These are phyloP conservation scores for Cephaloascus fragrans DNA, from an alignment of 805 yeast species.

Conservation along the genomic window DNA sequence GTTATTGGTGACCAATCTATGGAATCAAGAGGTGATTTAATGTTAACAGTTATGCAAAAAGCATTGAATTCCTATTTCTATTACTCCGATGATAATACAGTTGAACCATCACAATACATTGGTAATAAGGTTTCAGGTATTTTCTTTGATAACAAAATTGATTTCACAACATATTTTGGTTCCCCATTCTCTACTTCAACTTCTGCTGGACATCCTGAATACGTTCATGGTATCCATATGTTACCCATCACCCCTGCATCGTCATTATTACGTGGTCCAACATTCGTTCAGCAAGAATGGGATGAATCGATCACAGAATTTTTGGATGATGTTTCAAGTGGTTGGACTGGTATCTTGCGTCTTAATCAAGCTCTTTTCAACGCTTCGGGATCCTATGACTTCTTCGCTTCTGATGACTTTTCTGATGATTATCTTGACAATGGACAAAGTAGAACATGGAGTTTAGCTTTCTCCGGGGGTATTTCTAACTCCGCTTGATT, in stretches of 20 bases:
- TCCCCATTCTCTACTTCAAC: slow-evolving; percentile 5
- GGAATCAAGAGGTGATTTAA: slow-evolving; percentile 46
- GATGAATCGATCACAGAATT: slow-evolving; percentile 13
- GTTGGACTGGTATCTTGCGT: slow-evolving; percentile 54
- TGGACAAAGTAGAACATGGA: slow-evolving; percentile 58
- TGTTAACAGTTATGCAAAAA: slow-evolving; percentile 44
- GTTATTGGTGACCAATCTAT: slow-evolving; percentile 43
- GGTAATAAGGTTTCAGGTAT: slow-evolving; percentile 62
- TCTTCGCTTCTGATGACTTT: slow-evolving; percentile 24
- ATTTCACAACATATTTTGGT: slow-evolving; percentile 68
- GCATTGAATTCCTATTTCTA: slow-evolving; percentile 50
- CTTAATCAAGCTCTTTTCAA: slow-evolving; percentile 35
- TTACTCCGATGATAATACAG: slow-evolving; percentile 27
- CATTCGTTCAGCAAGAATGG: slow-evolving; percentile 21
- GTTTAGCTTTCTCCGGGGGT: slow-evolving; percentile 51
- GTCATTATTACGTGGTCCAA: slow-evolving; percentile 41
- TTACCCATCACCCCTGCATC: slow-evolving; percentile 59
- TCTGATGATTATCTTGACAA: slow-evolving; percentile 36
- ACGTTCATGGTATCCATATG: slow-evolving; percentile 76
- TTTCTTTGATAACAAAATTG: slow-evolving; percentile 61
- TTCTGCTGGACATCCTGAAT: slow-evolving; percentile 29
- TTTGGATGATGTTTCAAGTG: slow-evolving; percentile 33
- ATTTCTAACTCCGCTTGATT: slow-evolving; percentile 6
- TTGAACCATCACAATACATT: slow-evolving; percentile 41
- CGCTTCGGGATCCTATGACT: slow-evolving; percentile 27